These are phyloP conservation scores for Teratosphaeria nubilosa DNA, from an alignment of 2,329 filamentous ascomycete species.

Conservation along the genomic window DNA sequence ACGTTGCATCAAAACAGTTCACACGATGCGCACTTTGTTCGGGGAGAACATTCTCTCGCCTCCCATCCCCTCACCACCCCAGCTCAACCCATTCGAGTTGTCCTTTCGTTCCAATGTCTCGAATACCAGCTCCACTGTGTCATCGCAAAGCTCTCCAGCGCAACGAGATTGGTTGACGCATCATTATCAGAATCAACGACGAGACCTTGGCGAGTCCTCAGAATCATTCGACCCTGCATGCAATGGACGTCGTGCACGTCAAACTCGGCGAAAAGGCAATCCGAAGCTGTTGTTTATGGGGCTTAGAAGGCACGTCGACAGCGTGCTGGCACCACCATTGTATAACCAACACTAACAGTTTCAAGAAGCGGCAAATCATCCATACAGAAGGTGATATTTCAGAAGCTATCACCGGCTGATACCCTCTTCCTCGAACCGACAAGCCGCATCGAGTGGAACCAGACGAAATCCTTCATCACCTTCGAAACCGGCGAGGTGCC, in stretches of 20 bases:
- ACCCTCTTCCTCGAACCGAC: conserved; percentile 94
- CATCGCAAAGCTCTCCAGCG: conserved; percentile 17
- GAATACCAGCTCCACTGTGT: conserved; percentile 12
- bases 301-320: conserved; percentile 62
- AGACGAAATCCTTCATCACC: conserved; percentile 97
- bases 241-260: neutral
- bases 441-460: conserved; percentile 85
- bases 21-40: conserved; percentile 26
- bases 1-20: neutral
- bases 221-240: neutral
- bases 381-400: conserved; percentile 97
- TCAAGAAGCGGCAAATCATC: conserved; percentile 92
- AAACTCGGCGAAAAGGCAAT: conserved; percentile 20
- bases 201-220: conserved; percentile 8
- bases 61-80: conserved; percentile 14
- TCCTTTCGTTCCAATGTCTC: conserved; percentile 15
- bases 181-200: conserved; percentile 17
- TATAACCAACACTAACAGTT: conserved; percentile 1
- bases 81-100: conserved; percentile 22
- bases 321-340: too few species aligned
- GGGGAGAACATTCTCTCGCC: conserved; percentile 23
- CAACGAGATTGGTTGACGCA: conserved; percentile 23
- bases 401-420: conserved; percentile 92
- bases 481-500: conserved; percentile 98
- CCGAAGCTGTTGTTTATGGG: conserved; percentile 90